Evolutionary conservation across 805 yeast species (phyloP), one percentile per base, ranked within the genome.

Genomic region (Starmerella asiatica): DNA sequence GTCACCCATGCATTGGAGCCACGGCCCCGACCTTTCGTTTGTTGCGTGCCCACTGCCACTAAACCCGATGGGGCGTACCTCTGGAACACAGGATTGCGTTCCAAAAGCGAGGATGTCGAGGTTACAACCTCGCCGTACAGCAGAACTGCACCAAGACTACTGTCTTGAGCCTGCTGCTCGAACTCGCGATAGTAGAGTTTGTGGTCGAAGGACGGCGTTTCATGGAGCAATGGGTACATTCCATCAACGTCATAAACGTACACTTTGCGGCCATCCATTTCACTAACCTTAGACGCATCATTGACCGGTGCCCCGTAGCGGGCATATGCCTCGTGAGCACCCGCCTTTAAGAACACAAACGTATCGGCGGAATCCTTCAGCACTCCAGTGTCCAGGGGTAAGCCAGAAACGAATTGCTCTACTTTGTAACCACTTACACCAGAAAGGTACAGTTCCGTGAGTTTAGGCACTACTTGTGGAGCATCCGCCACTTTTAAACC

Each of bases 1-100:
- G 83, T 86, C 19, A 91, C 78, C 98, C 98, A 91, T 2, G 75
- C 76, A 49, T 91, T 91, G 1, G 91, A 93, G 14, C 96, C 93
- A 41, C 99, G 72, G 2, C 99, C 99, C 36, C 88, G 68, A 1
- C 98, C 99, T 0, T 84, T 71, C 1, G 83, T 77, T 58, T 91
- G 99, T 3, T 79, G 72, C 1, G 86, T 76, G 0, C 93, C 95
- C 3, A 76, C 68, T 9, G 77, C 64, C 9, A 76, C 69, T 15
- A 62, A 50, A 0, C 94, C 94, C 21, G 75, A 67, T 1, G 94
- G 94, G 21, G 81, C 56, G 27, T 62, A 52, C 6, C 67, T 60
- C 40, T 88, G 58, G 28, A 83, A 54, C 11, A 64, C 54, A 34
- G 73, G 68, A 57, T 91, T 91, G 32, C 70, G 67, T 54, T 88